Base-by-base conservation (phyloP, 257 asterid species). In the Orobanche coerulescens region DNA sequence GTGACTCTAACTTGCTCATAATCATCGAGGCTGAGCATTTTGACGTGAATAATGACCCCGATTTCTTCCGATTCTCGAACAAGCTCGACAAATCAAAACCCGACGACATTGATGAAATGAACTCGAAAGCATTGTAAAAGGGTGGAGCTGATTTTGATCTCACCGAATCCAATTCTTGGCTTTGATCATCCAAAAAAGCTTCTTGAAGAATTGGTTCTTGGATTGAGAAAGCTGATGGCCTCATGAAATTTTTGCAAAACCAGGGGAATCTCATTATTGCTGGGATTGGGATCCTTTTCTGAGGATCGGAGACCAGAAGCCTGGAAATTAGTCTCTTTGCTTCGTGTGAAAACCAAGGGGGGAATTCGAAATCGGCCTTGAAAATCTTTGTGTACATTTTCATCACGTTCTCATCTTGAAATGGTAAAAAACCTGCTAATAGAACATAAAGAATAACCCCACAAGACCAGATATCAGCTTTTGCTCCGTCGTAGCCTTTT, bases 381-480 rank as follows among this genome's bases (percentile, higher is more conserved):
- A 83, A 83, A 20, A 88, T 66, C 64, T 83, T 88, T 0, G 75
- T 78, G 34, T 88, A 88, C 96, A 88, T 85, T 33, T 65, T 78
- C 90, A 88, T 81, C 60, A 88, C 19, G 59, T 88, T 88, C 13
- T 77, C 93, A n/a, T 81, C 81, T 51, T 73, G 84, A 25, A 88
- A 88, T 1, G 96, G 96, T 31, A 88, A 69, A 64, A 66, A 88
- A 0, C 96, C 96, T 4, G 88, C 93, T 2, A 88, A 71, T 2
- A 88, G 69, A 19, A 75, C 96, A 51, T 88, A 88, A 4, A 88
- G 71, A 36, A 88, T 76, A 20, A 88, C 93, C 5, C 96, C 96
- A 62, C 96, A 88, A 0, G 96, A 88, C 96, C 96, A 88, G n/a
- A 88, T 76, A 66, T 88, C 96, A 0, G 93, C 79, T 63, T 72